Evolutionary conservation across 163 green algal species (phyloP).

Genomic region (Scenedesmus sp.): DNA sequence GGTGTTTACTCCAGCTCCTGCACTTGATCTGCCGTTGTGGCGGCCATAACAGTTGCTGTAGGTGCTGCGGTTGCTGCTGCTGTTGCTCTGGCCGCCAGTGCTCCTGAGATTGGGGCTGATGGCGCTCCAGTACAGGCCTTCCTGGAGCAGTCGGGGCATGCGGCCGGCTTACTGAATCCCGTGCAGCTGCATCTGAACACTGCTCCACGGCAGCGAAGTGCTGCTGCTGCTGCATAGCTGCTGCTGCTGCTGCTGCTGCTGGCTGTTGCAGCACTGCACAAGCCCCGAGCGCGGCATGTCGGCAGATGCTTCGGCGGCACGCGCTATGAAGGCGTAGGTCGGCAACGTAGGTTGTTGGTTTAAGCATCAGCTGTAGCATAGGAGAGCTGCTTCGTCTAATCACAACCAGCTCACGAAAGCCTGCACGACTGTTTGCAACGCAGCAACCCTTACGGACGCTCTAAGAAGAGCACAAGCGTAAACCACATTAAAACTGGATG

Average conservation of each 20-base stretch:
- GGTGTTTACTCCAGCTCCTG: constrained; percentile 53
- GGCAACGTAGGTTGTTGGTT: background rate
- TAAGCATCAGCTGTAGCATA: background rate
- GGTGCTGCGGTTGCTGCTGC: background rate
- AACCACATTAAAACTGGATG: no score
- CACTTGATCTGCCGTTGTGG: background rate
- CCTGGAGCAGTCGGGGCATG: background rate
- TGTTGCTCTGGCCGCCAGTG: background rate
- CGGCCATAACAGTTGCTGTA: background rate
- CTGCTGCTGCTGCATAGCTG: constrained; percentile 7
- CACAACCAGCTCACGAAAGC: background rate
- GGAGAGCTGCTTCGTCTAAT: background rate
- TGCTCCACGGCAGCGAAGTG: no score
- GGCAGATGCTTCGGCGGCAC: constrained; percentile 8
- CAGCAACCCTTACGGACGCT: no score
- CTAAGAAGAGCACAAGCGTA: no score
- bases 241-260: constrained; percentile 18
- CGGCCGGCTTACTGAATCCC: background rate
- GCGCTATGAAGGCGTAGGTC: background rate
- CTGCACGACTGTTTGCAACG: no score
- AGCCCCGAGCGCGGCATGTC: background rate
- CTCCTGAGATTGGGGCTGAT: constrained; percentile 6
- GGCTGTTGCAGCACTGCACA: background rate
- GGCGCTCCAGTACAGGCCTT: background rate
- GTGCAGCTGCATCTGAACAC: background rate